A percentile compares a stretch with the other conserved stretches of the same genome.
Evolutionary conservation across 345 rosid species (phyloP).

Genomic region (Carallia pectinifolia): DNA sequence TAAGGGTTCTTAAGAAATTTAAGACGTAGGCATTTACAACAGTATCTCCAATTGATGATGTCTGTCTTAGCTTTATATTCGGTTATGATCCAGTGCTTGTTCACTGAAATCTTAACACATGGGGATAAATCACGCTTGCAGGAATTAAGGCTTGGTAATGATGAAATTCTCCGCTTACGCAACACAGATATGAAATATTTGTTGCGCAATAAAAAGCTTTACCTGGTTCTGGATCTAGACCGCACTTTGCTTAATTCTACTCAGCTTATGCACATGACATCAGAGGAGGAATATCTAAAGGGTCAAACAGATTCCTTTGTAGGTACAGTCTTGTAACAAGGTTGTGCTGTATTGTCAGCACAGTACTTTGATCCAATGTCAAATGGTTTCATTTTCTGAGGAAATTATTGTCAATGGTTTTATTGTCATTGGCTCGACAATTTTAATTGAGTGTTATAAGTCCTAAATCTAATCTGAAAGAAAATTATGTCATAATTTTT

Average conservation of each 20-base stretch:
- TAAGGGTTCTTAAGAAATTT: neutral
- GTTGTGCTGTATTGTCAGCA: neutral
- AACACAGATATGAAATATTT: constrained; percentile 53
- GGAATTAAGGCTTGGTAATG: constrained; percentile 70
- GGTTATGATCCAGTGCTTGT: neutral
- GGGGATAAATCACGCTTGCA: constrained; percentile 24
- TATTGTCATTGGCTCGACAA: neutral
- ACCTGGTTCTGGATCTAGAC: constrained; percentile 81
- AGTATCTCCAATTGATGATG: neutral
- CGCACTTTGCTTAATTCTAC: constrained; percentile 87
- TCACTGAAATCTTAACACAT: no score
- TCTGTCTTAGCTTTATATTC: neutral
- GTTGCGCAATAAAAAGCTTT: constrained; percentile 58
- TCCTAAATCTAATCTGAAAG: no score
- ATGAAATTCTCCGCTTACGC: constrained; percentile 65
- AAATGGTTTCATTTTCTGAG: neutral
- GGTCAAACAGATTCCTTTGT: constrained; percentile 53
- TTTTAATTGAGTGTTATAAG: no score
- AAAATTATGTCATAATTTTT: no score
- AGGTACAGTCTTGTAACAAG: constrained; percentile 43
- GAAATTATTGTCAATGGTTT: neutral
- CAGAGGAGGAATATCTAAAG: constrained; percentile 77
- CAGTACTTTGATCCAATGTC: neutral
- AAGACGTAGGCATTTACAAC: no score
- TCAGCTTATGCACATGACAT: constrained; percentile 44